Conservation (phyloP, 768 basidiomycete genomes). For the Russula sp. region DNA sequence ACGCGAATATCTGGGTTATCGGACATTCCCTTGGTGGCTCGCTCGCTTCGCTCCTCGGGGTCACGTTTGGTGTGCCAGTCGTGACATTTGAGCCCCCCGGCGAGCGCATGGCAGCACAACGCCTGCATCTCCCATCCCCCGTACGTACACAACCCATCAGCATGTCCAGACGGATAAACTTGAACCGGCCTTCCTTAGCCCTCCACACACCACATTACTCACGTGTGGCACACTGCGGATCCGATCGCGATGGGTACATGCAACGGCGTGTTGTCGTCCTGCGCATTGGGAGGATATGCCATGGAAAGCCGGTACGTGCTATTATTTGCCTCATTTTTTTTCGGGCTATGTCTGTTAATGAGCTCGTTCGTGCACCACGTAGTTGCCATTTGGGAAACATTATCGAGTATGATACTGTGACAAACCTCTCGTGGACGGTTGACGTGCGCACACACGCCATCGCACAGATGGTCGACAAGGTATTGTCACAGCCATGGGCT, state of each 20-base stretch:
- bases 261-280: conserved; percentile 68
- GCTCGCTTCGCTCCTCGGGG: conserved; percentile 75
- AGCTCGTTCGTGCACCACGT: background rate
- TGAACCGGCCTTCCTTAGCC: conserved; percentile 38
- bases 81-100: conserved; percentile 86
- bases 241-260: conserved; percentile 86
- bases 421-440: conserved; percentile 78
- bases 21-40: conserved; percentile 86
- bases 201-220: conserved; percentile 68
- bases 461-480: conserved; percentile 65
- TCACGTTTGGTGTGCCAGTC: conserved; percentile 88
- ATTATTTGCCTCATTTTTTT: background rate
- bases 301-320: conserved; percentile 55
- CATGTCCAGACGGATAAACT: background rate
- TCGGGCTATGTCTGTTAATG: background rate
- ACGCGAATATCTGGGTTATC: conserved; percentile 83
- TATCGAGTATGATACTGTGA: conserved; percentile 90
- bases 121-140: conserved; percentile 84
- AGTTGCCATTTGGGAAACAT: conserved; percentile 87
- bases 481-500: conserved; percentile 68
- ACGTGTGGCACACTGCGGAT: conserved; percentile 91
- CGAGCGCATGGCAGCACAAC: conserved; percentile 52
- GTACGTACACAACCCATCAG: conserved; percentile 38
- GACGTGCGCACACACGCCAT: conserved; percentile 80
- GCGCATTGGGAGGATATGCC: conserved; percentile 81